Percentiles rank a stretch among this genome's conserved stretches.
Evolutionary conservation across 2,329 filamentous ascomycete genomes (phyloP).

Genomic region (Pseudogymnoascus sp.): DNA sequence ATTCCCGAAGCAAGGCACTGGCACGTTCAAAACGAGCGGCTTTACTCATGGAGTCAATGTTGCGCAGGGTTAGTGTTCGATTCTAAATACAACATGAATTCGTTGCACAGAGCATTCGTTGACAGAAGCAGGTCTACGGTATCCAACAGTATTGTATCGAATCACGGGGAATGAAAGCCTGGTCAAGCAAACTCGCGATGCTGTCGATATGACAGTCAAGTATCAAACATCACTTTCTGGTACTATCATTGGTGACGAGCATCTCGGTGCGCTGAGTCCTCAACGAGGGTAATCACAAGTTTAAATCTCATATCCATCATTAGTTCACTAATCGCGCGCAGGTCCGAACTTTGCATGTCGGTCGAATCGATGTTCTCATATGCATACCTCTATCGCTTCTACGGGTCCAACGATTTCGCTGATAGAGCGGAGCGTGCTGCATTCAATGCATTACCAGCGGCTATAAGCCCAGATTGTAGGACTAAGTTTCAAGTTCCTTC

Average conservation of each 20-base stretch:
- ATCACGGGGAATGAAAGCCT: conserved; percentile 33
- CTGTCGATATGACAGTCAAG: conserved; percentile 31
- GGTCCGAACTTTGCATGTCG: conserved; percentile 30
- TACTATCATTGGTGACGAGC: conserved; percentile 37
- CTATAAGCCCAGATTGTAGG: conserved; percentile 39
- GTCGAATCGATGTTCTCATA: conserved; percentile 31
- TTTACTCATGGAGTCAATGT: conserved; percentile 35
- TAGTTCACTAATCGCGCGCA: neutral
- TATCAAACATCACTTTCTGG: conserved; percentile 37
- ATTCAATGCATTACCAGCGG: conserved; percentile 48
- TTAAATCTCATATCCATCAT: neutral
- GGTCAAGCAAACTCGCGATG: conserved; percentile 31
- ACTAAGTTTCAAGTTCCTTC: neutral
- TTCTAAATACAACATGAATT: neutral
- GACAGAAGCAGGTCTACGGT: conserved; percentile 31
- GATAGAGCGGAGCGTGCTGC: conserved; percentile 45
- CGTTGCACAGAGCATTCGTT: neutral
- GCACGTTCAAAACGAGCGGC: neutral
- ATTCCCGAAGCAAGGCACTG: conserved; percentile 14
- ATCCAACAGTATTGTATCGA: conserved; percentile 35
- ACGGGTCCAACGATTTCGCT: conserved; percentile 35
- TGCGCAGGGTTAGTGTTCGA: conserved; percentile 32
- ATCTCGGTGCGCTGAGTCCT: conserved; percentile 32
- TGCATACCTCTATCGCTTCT: conserved; percentile 29
- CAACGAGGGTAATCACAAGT: conserved; percentile 27